phyloP scores from a whole-genome alignment of 108 stramenopile species.

The Fragilariopsis cylindrus region DNA sequence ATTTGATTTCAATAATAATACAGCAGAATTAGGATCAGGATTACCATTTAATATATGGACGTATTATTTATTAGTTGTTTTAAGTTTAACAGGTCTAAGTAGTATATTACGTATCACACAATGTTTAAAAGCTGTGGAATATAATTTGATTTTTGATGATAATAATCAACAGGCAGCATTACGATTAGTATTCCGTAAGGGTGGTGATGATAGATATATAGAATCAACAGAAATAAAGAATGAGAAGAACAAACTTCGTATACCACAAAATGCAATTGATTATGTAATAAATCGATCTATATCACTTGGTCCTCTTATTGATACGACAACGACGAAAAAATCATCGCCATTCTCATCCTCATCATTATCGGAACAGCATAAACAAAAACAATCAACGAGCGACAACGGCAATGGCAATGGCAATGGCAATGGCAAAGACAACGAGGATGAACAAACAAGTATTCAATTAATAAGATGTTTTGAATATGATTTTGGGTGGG shows the following conservation, averaged over 20 bases:
- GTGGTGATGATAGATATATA: not conserved
- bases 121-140: not conserved
- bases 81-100: not conserved
- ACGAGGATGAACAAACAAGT: not conserved
- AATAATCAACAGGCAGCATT: not conserved
- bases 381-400: no score
- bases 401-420: not conserved
- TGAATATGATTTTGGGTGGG: not conserved
- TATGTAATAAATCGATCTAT: not conserved
- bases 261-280: not conserved
- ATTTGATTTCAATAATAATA: no score
- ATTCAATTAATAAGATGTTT: not conserved
- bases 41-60: not conserved
- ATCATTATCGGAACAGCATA: no score
- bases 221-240: not conserved
- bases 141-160: not conserved
- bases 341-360: no score
- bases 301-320: not conserved
- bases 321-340: not conserved
- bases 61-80: not conserved
- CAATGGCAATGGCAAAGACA: no score
- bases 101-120: not conserved
- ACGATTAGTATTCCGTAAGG: not conserved
- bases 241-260: not conserved
- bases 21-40: no score